A percentile compares a stretch with the other conserved stretches of the same genome.
These are phyloP conservation scores for Ensete glaucum DNA, from an alignment of 176 grass and related monocot species.

Conservation along the genomic window DNA sequence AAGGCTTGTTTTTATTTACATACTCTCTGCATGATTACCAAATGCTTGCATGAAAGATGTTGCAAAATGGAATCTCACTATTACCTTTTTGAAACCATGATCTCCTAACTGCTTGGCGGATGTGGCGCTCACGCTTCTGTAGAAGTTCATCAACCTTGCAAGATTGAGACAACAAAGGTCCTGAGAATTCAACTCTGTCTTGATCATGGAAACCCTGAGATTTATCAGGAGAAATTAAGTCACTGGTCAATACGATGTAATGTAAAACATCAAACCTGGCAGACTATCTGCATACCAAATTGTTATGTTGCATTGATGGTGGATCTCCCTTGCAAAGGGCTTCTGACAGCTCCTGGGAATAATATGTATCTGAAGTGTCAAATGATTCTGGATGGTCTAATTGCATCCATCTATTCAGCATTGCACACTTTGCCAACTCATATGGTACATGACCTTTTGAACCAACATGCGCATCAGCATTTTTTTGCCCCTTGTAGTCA, in stretches of 20 bases:
- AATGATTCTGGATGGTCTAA: constrained; percentile 79
- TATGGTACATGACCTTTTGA: constrained; percentile 28
- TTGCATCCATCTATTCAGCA: constrained; percentile 81
- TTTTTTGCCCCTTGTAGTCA: constrained; percentile 31
- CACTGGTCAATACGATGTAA: background rate
- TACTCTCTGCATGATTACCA: too few species aligned
- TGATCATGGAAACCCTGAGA: constrained; percentile 34
- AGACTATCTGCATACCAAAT: constrained; percentile 34
- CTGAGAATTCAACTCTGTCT: constrained; percentile 79
- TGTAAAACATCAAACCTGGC: constrained; percentile 9
- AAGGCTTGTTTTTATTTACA: too few species aligned
- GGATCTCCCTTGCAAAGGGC: constrained; percentile 34
- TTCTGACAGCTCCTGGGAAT: constrained; percentile 54
- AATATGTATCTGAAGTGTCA: constrained; percentile 40
- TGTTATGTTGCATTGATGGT: constrained; percentile 40
- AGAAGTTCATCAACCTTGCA: constrained; percentile 86
- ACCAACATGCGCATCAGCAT: constrained; percentile 27
- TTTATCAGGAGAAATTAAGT: constrained; percentile 18
- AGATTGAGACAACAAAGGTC: constrained; percentile 57
- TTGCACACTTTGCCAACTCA: constrained; percentile 33
- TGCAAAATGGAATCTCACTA: background rate
- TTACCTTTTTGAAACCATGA: constrained; percentile 83
- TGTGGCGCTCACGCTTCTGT: constrained; percentile 69
- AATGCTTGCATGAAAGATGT: background rate
- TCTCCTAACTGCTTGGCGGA: constrained; percentile 66